These are phyloP conservation scores for Salix arbutifolia DNA, from an alignment of 345 rosid species.

Conservation along the genomic window DNA sequence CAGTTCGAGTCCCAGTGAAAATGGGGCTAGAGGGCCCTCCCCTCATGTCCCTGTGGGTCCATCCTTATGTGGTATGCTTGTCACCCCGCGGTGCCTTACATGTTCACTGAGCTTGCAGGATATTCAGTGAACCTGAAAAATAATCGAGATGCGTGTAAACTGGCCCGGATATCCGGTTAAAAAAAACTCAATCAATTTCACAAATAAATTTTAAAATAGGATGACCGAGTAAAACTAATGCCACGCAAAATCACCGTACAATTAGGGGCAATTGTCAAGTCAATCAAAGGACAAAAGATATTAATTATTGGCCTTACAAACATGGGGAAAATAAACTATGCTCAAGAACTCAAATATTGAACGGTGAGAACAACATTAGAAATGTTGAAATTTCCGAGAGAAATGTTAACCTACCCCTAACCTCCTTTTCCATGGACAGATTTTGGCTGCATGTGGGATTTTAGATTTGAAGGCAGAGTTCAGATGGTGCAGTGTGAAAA, in stretches of 20 bases:
- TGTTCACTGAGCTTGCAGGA: too few relatives aligned
- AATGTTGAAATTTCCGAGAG: not conserved
- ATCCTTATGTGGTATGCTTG: too few relatives aligned
- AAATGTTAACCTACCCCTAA: not conserved
- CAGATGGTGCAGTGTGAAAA: not conserved
- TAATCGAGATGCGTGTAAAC: too few relatives aligned
- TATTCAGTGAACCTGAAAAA: too few relatives aligned
- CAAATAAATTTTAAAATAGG: too few relatives aligned
- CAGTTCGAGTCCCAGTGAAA: too few relatives aligned
- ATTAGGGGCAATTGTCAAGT: not conserved
- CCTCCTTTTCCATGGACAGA: not conserved
- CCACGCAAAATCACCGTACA: not conserved
- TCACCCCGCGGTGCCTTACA: too few relatives aligned
- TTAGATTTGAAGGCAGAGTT: not conserved
- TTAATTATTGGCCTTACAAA: not conserved
- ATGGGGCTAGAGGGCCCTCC: too few relatives aligned
- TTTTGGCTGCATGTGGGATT: not conserved
- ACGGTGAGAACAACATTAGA: not conserved
- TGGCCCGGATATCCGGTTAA: too few relatives aligned
- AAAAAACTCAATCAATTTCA: too few relatives aligned
- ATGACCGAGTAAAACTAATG: not conserved
- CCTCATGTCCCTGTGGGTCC: too few relatives aligned
- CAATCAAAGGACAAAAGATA: not conserved
- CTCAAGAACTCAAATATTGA: not conserved
- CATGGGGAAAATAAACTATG: not conserved